Conservation (phyloP, 345 rosid genomes). For the Lepidium africanum region DNA sequence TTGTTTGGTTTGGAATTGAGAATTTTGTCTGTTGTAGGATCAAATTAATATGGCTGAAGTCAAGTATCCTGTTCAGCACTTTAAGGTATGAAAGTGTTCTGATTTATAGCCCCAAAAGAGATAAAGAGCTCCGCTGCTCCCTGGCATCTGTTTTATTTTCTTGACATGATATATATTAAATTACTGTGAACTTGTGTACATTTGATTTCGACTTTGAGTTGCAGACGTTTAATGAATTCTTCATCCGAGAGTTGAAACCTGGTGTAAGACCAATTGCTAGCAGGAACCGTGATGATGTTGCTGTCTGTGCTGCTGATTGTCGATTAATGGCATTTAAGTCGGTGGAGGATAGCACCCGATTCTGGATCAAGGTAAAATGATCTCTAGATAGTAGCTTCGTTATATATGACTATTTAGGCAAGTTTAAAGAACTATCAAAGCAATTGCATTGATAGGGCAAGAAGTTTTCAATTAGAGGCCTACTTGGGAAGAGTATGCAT, state of each 20-base stretch:
- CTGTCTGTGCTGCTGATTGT: conserved; percentile 81
- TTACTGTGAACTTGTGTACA: neutral
- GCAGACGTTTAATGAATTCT: conserved; percentile 93
- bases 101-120: neutral
- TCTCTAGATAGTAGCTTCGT: neutral
- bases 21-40: conserved; percentile 42
- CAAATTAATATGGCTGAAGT: conserved; percentile 89
- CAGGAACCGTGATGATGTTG: conserved; percentile 44
- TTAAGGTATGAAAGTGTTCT: conserved; percentile 49
- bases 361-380: conserved; percentile 83
- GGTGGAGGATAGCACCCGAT: conserved; percentile 52
- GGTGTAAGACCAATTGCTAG: conserved; percentile 69
- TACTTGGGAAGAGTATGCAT: conserved; percentile 55
- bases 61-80: conserved; percentile 74
- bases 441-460: conserved; percentile 44
- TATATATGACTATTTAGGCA: neutral
- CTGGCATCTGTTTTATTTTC: neutral
- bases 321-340: conserved; percentile 80
- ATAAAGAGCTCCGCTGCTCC: neutral
- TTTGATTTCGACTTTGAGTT: neutral
- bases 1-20: neutral
- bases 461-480: conserved; percentile 84
- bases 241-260: conserved; percentile 77
- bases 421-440: neutral
- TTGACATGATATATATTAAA: neutral